Conservation (phyloP, 2,329 filamentous ascomycete species). For the Phoma herbarum region DNA sequence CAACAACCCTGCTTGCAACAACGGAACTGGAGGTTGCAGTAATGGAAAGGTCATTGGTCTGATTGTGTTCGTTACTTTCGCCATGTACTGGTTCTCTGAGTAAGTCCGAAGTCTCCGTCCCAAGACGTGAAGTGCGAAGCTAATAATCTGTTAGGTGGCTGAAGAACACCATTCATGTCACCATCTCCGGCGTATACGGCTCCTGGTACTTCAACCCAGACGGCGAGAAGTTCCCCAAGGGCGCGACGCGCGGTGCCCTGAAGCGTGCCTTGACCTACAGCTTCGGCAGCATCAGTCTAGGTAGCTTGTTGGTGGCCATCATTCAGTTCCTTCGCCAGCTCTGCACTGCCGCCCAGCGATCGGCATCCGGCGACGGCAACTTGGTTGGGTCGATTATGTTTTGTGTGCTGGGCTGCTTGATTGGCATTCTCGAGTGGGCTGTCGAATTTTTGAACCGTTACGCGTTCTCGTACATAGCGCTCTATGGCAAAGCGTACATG, state of each 20-base stretch:
- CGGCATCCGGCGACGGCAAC: constrained; percentile 72
- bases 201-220: constrained; percentile 77
- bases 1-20: constrained; percentile 64
- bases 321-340: constrained; percentile 85
- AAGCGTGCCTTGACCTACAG: constrained; percentile 86
- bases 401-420: constrained; percentile 79
- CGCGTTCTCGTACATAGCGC: constrained; percentile 89
- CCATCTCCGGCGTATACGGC: constrained; percentile 87
- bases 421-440: constrained; percentile 82
- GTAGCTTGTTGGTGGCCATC: constrained; percentile 84
- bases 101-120: constrained; percentile 24
- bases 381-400: constrained; percentile 72
- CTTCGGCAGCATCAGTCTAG: constrained; percentile 89
- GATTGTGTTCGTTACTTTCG: constrained; percentile 86
- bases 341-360: constrained; percentile 78
- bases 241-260: constrained; percentile 83
- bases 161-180: constrained; percentile 92
- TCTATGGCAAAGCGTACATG: constrained; percentile 91
- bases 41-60: constrained; percentile 82
- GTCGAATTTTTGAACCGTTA: constrained; percentile 91
- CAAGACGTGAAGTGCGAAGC: constrained; percentile 38
- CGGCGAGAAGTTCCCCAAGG: constrained; percentile 68
- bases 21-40: constrained; percentile 70
- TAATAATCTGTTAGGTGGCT: constrained; percentile 63
- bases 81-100: constrained; percentile 93